Evolutionary conservation across 139 green algal species (phyloP), one percentile per base, ranked within the genome.

Genomic region (Auxenochlorella protothecoides): DNA sequence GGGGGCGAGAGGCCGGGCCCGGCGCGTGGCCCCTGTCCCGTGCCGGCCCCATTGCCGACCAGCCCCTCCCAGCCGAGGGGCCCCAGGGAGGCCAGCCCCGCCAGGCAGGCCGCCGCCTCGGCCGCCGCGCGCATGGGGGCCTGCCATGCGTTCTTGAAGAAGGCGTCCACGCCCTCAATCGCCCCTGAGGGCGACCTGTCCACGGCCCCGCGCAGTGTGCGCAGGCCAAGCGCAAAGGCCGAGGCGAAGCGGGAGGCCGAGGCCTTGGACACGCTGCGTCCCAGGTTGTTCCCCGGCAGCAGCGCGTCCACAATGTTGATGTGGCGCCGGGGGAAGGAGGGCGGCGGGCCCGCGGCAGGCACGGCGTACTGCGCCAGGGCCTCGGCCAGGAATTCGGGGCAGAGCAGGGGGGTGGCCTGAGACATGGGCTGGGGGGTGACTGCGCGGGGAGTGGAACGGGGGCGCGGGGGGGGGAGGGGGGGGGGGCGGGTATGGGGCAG

Each of bases 271-370:
- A 98, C 92, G 15, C 78, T 90, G 27, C 94, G 84, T 0, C 94
- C 94, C 63, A 98, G 86, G 81, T 98, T 98, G 84, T 98, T 98
- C 74, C 69, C 89, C 52, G 89, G 87, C 78, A 97, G 79, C 73
- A 98, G 79, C 8, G 92, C 92, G 84, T 98, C 94, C 79, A 94
- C 82, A 44, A 98, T 92, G 82, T 98, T 97, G 12, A 97, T 68
- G 68, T 81, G 74, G 72, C 90, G 91, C 5, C 76, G 51, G 7
- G 73, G 62, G 68, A 93, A 90, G 54, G 27, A 44, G 27, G 27
- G 27, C 27, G 27, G 27, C 27, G 27, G 27, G 27, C 27, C 16
- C 71, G 15, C 53, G 52, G 51, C 10, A 9, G 53, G 73, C 63
- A 8, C 51, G 59, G 16, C 16, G 44, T 27, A 51, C 16, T 13